Percentiles rank a stretch among this genome's conserved stretches.
These are phyloP conservation scores for Juncus inflexus DNA, from an alignment of 176 grass and related monocot species.

Conservation along the genomic window DNA sequence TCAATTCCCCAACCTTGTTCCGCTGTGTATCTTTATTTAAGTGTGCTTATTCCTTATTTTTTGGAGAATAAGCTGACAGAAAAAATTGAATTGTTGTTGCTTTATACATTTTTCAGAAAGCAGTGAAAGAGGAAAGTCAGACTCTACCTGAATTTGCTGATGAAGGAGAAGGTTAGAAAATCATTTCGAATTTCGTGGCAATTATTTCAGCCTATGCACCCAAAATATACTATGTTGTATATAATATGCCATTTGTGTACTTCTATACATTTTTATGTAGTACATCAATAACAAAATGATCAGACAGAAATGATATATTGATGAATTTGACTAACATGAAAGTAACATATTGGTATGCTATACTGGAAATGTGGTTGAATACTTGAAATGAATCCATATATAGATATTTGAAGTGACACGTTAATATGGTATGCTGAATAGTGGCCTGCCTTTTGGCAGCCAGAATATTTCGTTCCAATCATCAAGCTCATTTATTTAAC, in stretches of 20 bases:
- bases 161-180: slow-evolving; percentile 53
- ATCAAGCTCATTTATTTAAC: background rate
- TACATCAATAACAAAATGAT: background rate
- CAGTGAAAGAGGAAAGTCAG: slow-evolving; percentile 46
- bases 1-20: background rate
- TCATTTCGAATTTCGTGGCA: background rate
- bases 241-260: background rate
- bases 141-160: slow-evolving; percentile 84
- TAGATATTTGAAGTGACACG: no score
- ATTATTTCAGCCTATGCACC: background rate
- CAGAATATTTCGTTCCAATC: background rate
- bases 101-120: slow-evolving; percentile 55
- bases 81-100: background rate
- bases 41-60: background rate
- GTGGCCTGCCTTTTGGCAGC: background rate
- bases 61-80: no score
- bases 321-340: no score
- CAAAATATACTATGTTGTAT: slow-evolving; percentile 1
- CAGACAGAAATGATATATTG: background rate
- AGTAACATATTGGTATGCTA: no score
- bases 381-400: background rate
- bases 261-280: background rate
- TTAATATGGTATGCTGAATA: no score
- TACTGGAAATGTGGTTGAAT: no score
- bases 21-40: background rate